These are phyloP conservation scores for Lodderomyces margitis DNA, from an alignment of 1,139 yeast genomes.

Conservation along the genomic window DNA sequence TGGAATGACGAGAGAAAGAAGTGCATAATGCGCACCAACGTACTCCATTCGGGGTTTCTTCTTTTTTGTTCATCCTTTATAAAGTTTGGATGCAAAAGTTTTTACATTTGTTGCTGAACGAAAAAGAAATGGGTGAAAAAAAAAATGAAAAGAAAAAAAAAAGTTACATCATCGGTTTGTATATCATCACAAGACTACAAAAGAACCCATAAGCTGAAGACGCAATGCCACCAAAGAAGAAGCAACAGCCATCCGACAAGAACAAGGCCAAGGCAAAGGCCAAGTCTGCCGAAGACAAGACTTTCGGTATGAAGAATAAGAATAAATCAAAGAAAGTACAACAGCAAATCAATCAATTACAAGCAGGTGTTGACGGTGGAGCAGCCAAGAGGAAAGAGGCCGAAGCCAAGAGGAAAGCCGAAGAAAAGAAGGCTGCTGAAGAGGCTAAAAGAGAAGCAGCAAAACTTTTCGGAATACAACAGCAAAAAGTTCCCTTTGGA, in stretches of 20 bases:
- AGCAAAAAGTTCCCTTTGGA: conserved; percentile 92
- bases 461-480: conserved; percentile 67
- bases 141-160: conserved; percentile 3
- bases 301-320: conserved; percentile 93
- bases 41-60: too few species aligned
- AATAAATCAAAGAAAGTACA: conserved; percentile 93
- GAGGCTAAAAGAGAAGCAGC: conserved; percentile 86
- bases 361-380: conserved; percentile 61
- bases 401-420: conserved; percentile 68
- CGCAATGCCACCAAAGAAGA: conserved; percentile 55
- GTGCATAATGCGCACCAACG: too few species aligned
- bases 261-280: conserved; percentile 68
- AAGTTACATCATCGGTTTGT: conserved; percentile 2
- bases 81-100: too few species aligned
- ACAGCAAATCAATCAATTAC: conserved; percentile 73
- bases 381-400: conserved; percentile 73
- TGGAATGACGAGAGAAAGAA: too few species aligned
- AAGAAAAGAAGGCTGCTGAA: conserved; percentile 90
- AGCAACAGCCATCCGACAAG: conserved; percentile 59
- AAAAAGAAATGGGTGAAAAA: too few species aligned
- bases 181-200: conserved; percentile 3
- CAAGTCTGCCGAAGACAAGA: conserved; percentile 78
- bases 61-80: too few species aligned
- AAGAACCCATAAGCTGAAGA: conserved; percentile 37
- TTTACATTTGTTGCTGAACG: too few species aligned